Percentiles rank a stretch among this genome's conserved stretches.
phyloP scores from a whole-genome alignment of 129 eudicot species.

The Flaveria brownii region DNA sequence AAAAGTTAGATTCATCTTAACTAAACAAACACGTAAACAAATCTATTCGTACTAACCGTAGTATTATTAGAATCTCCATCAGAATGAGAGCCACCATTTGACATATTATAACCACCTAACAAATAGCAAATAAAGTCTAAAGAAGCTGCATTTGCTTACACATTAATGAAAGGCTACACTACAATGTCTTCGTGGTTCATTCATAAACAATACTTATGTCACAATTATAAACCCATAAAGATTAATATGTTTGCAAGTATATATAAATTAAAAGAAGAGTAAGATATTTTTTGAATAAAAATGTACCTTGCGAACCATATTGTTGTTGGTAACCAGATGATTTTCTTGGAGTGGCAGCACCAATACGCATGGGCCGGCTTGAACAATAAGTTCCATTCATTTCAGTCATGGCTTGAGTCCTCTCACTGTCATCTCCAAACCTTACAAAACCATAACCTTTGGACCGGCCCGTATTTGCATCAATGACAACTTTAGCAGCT shows the following conservation, averaged over 20 bases:
- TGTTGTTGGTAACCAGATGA: constrained; percentile 76
- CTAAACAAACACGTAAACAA: neutral
- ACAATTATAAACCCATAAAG: neutral
- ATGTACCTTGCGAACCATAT: constrained; percentile 53
- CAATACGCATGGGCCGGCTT: constrained; percentile 85
- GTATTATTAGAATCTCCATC: constrained; percentile 84
- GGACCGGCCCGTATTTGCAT: constrained; percentile 79
- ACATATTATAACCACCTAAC: constrained; percentile 70
- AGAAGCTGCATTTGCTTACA: constrained; percentile 9
- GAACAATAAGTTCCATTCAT: constrained; percentile 85
- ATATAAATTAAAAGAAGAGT: neutral
- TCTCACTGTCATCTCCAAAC: constrained; percentile 85
- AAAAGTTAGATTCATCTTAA: neutral
- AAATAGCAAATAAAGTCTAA: constrained; percentile 7
- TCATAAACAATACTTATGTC: neutral
- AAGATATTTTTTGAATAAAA: neutral
- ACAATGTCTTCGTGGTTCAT: neutral
- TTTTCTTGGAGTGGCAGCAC: constrained; percentile 83
- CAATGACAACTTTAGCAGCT: constrained; percentile 88
- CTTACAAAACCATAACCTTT: constrained; percentile 93
- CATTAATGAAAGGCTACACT: neutral
- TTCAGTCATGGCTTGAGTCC: constrained; percentile 85
- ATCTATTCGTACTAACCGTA: constrained; percentile 45
- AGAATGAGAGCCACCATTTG: constrained; percentile 70
- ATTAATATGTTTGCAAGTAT: neutral